Evolutionary conservation across 306 rosid species (phyloP), one percentile per base, ranked within the genome.

Genomic region (Cucurbita ficifolia): DNA sequence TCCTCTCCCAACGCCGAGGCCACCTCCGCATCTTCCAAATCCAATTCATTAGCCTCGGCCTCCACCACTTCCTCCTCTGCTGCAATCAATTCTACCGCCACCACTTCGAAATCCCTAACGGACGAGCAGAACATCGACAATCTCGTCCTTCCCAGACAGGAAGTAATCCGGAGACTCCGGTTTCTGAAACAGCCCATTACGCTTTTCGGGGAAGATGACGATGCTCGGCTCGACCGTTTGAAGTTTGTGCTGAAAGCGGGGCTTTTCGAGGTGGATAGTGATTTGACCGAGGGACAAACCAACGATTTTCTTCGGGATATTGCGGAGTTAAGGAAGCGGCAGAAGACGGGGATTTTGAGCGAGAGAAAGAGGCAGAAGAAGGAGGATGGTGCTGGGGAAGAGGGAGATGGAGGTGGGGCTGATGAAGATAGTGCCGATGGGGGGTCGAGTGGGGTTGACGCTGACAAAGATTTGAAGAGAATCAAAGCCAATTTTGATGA

Each of bases 251-350:
- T 95, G 73, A 95, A 95, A 76, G 85, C 96, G 1, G 96, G 99
- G 3, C 24, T 81, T 58, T 95, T 95, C 70, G 99, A 95, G 70
- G 97, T 95, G 2, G 99, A 95, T 22, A 88, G 97, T 42, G 99
- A 95, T 75, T 91, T 88, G 96, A 95, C 96, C 1, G 96, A 91
- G 81, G 99, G 97, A 49, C 99, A 95, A 83, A 95, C 99, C 14
- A 91, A 95, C 39, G 99, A 95, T 63, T 95, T 95, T 65, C 81
- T 91, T 63, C 87, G 99, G 22, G 97, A 95, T 73, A 95, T 95
- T 21, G 96, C 89, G 5, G 99, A 95, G 83, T 83, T 95, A 74
- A 80, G 96, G 89, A 95, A 95, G 85, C 90, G 99, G 70, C 99
- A 91, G 87, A 91, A 88, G 87, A 60, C 91, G 4, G 99, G 99